Base-by-base conservation (phyloP, 2,329 filamentous ascomycete genomes). In the Ophiostoma triangulosporum region DNA sequence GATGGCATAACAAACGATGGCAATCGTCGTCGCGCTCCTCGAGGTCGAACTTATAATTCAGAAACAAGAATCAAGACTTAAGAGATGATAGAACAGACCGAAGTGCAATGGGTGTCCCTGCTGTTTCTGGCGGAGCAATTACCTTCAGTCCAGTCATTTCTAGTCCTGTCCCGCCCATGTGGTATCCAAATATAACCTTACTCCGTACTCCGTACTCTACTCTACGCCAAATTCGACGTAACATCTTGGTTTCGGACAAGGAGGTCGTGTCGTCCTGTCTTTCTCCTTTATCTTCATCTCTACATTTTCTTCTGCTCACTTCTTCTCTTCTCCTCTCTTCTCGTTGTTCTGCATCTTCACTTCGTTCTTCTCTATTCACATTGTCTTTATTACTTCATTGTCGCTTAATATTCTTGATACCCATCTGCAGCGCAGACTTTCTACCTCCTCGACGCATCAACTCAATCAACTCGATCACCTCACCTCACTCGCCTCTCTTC, bases 241-340 rank as follows among this genome's bases (percentile, higher is more conserved):
- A 56, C 51, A 53, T 48, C 20, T 56, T 56, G 48, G 54, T 53
- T 53, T 53, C 54, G 54, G 48, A 51, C 51, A 38, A 38, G 38
- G 43, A 26, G 26, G 22, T 31, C 11, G 17, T 27, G 24, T 33
- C 24, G 43, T 51, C 26, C 50, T 55, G 33, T 53, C 20, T 53
- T n/a, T 46, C 26, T 53, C 17, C n/a, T n/a, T n/a, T n/a, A n/a
- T n/a, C n/a, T n/a, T n/a, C 15, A 9, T 29, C 32, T 15, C 6
- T 48, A 14, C 22, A 27, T n/a, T 20, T 33, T 17, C 15, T 29
- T 15, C 46, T 31, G 15, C 31, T 51, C 26, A 14, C 36, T 48
- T 31, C 35, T 15, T 31, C 31, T 45, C 12, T 49, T 22, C 6
- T 22, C 22, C n/a, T 48, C 35, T 52, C 15, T 22, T 14, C 45